Evolutionary conservation across 306 rosid species (phyloP).

Genomic region (Lagenaria siceraria): DNA sequence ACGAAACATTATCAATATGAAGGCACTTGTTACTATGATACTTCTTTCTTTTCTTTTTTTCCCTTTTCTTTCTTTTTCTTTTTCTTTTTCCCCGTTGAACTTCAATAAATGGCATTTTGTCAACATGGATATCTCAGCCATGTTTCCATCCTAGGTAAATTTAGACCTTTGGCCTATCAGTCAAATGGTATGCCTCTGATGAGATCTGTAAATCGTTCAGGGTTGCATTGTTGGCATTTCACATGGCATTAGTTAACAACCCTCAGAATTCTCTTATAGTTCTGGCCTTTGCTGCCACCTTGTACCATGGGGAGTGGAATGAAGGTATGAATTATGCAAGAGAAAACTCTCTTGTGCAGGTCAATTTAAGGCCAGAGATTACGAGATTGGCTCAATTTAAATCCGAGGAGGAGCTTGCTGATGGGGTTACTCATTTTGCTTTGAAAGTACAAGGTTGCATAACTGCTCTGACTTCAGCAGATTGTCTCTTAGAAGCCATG

Average conservation of each 20-base stretch:
- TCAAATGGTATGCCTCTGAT: not conserved
- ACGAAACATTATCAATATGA: not conserved
- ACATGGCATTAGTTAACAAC: conserved; percentile 50
- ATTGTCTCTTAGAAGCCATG: conserved; percentile 25
- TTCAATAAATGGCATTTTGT: not conserved
- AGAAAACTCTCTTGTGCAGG: conserved; percentile 26
- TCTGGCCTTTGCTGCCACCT: conserved; percentile 58
- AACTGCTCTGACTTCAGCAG: conserved; percentile 18
- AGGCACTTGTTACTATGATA: not conserved
- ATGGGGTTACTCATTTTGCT: conserved; percentile 52
- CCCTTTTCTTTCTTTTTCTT: no score
- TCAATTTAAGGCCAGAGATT: conserved; percentile 61
- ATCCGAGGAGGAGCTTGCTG: conserved; percentile 54
- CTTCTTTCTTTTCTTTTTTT: no score
- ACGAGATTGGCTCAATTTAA: conserved; percentile 20
- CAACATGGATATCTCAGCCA: not conserved
- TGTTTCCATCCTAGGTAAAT: not conserved
- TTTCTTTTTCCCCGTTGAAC: not conserved
- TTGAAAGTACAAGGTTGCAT: conserved; percentile 33
- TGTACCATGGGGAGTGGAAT: conserved; percentile 69
- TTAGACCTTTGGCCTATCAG: not conserved
- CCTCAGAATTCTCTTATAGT: conserved; percentile 65
- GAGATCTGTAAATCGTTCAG: conserved; percentile 21
- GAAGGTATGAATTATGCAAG: conserved; percentile 55
- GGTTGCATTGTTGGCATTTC: conserved; percentile 75